Evolutionary conservation across 2,329 filamentous ascomycete species (phyloP), one percentile per base, ranked within the genome.

Genomic region (Didymella sp.): DNA sequence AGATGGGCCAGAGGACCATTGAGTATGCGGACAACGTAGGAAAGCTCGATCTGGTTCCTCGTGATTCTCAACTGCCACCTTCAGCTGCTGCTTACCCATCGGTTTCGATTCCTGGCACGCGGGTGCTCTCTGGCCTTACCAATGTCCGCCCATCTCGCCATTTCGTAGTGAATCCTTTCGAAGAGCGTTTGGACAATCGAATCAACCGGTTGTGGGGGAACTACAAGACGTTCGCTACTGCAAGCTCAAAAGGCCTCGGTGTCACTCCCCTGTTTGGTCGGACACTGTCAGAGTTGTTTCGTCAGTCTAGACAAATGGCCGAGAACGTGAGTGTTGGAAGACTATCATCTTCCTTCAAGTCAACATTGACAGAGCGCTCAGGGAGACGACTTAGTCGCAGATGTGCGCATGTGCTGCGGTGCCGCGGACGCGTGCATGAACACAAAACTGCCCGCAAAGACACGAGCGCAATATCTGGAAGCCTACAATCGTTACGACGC

Each of bases 141-240:
- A 44, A 44, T n/a, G 8, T 44, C 9, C 28, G 30, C 11, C 48
- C 48, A 9, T 51, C 48, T 27, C 48, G 48, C 7, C 28, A 44
- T 15, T 21, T n/a, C 22, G 6, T 25, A 12, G 9, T 22, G n/a
- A 33, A 28, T 11, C 40, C 30, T 12, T 51, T 51, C 30, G 48
- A 51, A 17, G 30, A 44, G 7, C 28, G 28, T 13, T 11, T 51
- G 11, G 48, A 51, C 12, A 37, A 24, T 15, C 40, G 48, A 4
- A 44, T 51, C 40, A 41, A 51, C 21, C 48, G 48, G 12, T 30
- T 51, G 4, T 51, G 48, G 48, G 48, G 48, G n/a, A 44, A 51
- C 17, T 51, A 51, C 40, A 51, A 44, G 37, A 51, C 48, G 1
- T 51, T 51, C 17, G 48, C 48, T 6, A 21, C 9, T 17, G 48